Evolutionary conservation across 768 basidiomycete genomes (phyloP), one percentile per base, ranked within the genome.

Genomic region (Melanogaster broomeanus): DNA sequence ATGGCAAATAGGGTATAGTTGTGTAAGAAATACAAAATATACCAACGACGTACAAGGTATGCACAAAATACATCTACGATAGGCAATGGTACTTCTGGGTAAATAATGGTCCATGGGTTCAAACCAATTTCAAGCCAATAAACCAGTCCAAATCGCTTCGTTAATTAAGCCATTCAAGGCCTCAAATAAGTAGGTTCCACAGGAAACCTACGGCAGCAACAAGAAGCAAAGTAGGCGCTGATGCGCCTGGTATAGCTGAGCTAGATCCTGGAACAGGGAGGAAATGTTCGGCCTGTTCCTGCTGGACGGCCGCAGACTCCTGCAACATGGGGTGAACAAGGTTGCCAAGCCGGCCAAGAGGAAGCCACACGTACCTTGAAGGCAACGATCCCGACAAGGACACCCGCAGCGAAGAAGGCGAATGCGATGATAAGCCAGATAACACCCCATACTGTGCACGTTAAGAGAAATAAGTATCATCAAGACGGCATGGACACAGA

Each of bases 341-440:
- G 11, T 40, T 42, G 42, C 11, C 19, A 12, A 10, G 18, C 22
- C 11, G 3, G 21, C 18, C 25, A 31, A 18, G 37, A 33, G 18
- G 8, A 51, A 12, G n/a, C 31, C 34, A 47, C n/a, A 58, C 67
- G 3, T 58, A 88, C 90, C 77, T 93, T 94, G 78, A 93, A 94
- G 2, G 80, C 83, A 22, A 81, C 84, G 3, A 93, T 64, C 18
- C 93, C 90, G 21, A 93, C 84, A 19, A 95, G 71, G 45, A 95
- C 68, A 0, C 89, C 91, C 3, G 79, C 69, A 7, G 80, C 85
- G 60, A 95, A 92, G 72, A 88, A 93, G 8, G 78, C 54, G 48
- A 89, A 77, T 0, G 90, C 87, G 27, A 83, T 66, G 57, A 94
- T 67, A 33, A 93, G 80, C 93, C 93, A 95, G 44, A 95, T 77